These are phyloP conservation scores for Mycosphaerella arachidis DNA, from an alignment of 2,329 filamentous ascomycete species.

Conservation along the genomic window DNA sequence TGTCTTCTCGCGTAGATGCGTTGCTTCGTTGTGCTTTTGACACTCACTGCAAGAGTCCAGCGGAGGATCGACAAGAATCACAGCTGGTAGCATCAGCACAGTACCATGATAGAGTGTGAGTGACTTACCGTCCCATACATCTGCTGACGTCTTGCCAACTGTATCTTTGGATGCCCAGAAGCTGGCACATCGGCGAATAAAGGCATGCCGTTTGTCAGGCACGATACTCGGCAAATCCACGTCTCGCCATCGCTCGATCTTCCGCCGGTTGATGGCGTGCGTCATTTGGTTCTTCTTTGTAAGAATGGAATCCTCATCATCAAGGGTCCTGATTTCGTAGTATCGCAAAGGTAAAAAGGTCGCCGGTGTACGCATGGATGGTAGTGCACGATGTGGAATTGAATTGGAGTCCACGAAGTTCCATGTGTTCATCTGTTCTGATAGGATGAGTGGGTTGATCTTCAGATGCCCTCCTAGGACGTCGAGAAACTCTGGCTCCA, in stretches of 20 bases:
- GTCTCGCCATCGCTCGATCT: conserved; percentile 21
- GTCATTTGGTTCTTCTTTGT: conserved; percentile 17
- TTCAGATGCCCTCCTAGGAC: conserved; percentile 18
- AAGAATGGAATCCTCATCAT: conserved; percentile 8
- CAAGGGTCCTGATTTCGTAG: conserved; percentile 20
- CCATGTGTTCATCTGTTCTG: conserved; percentile 25
- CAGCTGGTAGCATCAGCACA: conserved; percentile 4
- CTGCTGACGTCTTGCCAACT: not conserved
- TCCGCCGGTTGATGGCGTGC: conserved; percentile 21
- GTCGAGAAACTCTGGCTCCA: conserved; percentile 22
- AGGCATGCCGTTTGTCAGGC: conserved; percentile 15
- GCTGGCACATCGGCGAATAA: conserved; percentile 21
- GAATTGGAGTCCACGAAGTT: conserved; percentile 23
- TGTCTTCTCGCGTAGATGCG: not conserved
- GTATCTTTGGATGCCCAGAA: conserved; percentile 19
- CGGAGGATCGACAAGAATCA: conserved; percentile 17
- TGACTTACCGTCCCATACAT: conserved; percentile 12
- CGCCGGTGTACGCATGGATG: conserved; percentile 16
- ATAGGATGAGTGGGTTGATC: conserved; percentile 23
- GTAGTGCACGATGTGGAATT: conserved; percentile 19
- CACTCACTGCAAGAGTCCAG: conserved; percentile 14
- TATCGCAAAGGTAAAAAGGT: conserved; percentile 22
- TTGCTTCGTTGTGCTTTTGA: not conserved
- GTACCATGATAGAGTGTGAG: not conserved
- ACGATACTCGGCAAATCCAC: conserved; percentile 14